A percentile compares a stretch with the other conserved stretches of the same genome.
These are phyloP conservation scores for Cutaneotrichosporon dermatis DNA, from an alignment of 1,284 basidiomycete genomes.

Conservation along the genomic window DNA sequence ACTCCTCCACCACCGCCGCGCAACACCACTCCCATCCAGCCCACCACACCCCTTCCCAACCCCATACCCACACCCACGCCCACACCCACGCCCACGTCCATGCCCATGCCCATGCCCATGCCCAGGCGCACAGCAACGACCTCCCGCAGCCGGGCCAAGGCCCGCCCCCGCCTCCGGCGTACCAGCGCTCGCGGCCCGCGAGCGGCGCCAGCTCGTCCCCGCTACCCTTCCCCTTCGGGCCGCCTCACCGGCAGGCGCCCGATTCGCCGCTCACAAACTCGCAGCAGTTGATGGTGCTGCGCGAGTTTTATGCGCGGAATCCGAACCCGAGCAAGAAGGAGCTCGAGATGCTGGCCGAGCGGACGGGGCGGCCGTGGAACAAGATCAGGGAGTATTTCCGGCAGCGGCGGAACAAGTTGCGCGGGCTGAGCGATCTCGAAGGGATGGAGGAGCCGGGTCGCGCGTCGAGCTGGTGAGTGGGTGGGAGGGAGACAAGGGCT, in stretches of 20 bases:
- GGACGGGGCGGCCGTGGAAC: constrained; percentile 39
- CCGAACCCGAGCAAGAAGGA: constrained; percentile 40
- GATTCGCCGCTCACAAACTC: constrained; percentile 19
- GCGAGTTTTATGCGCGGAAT: constrained; percentile 39
- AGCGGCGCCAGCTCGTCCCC: background rate
- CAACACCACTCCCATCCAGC: too few species aligned
- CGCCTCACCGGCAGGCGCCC: constrained; percentile 18
- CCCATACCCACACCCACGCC: background rate
- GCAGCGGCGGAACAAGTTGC: constrained; percentile 42
- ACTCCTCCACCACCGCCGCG: too few species aligned
- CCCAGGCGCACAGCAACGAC: background rate
- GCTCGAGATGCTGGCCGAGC: constrained; percentile 32
- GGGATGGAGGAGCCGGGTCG: constrained; percentile 42
- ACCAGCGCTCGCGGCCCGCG: constrained; percentile 9
- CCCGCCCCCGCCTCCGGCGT: constrained; percentile 18
- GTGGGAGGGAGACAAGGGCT: too few species aligned
- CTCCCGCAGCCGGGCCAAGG: constrained; percentile 16
- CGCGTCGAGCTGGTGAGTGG: constrained; percentile 39
- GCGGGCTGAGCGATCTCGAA: constrained; percentile 38
- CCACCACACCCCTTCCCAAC: background rate
- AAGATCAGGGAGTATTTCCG: constrained; percentile 46
- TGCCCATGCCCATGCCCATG: background rate
- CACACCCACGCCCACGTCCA: background rate
- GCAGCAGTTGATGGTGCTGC: constrained; percentile 37
- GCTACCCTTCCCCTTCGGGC: constrained; percentile 15